Evolutionary conservation across 306 rosid species (phyloP).

Genomic region (Prunus mongolica): DNA sequence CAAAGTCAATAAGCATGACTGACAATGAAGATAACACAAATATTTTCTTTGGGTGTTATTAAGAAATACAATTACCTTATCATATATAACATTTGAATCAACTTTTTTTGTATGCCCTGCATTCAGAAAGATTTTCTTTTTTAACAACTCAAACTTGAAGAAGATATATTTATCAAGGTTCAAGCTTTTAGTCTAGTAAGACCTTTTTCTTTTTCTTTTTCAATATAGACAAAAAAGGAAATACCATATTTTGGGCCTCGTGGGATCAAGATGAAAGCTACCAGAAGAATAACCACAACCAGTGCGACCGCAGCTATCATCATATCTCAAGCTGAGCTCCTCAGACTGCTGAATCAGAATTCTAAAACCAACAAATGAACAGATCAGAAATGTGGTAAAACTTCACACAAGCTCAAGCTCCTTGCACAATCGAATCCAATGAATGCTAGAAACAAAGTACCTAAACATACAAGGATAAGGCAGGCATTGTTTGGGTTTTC

Average conservation of each 20-base stretch:
- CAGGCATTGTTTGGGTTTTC: neutral
- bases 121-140: neutral
- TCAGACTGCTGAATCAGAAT: constrained; percentile 26
- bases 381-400: neutral
- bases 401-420: neutral
- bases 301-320: constrained; percentile 44
- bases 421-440: neutral
- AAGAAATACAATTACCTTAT: constrained; percentile 32
- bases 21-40: neutral
- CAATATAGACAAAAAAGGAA: neutral
- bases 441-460: neutral
- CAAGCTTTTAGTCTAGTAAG: neutral
- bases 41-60: neutral
- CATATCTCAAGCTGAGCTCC: constrained; percentile 33
- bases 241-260: constrained; percentile 43
- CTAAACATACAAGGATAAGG: neutral
- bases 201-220: neutral
- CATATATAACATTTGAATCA: constrained; percentile 26
- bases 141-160: neutral
- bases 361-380: constrained; percentile 3
- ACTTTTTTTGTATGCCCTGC: constrained; percentile 43
- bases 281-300: constrained; percentile 47
- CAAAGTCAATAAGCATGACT: neutral
- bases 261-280: constrained; percentile 39
- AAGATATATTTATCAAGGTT: neutral